phyloP scores from a whole-genome alignment of 495 filamentous ascomycete species.

The Hypoxylon subgilvum region DNA sequence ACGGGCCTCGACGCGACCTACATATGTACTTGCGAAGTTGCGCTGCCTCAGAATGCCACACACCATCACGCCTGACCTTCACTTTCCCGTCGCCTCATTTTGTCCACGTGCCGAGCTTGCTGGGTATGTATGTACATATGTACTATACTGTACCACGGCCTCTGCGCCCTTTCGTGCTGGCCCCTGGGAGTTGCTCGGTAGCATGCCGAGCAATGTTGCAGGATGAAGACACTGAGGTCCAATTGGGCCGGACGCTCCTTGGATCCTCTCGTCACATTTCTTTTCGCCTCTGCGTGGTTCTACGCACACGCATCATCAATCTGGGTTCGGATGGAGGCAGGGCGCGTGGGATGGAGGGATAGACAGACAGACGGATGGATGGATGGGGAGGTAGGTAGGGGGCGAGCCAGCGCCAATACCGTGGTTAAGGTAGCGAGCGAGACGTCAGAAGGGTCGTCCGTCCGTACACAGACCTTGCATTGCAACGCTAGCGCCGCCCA shows the following conservation, averaged over 20 bases:
- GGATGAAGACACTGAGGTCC: background rate
- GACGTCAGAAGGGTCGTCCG: conserved; percentile 16
- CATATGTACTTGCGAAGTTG: background rate
- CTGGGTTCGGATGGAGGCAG: background rate
- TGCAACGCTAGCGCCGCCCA: conserved; percentile 20
- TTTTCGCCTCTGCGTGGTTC: conserved; percentile 8
- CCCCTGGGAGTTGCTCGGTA: conserved; percentile 16
- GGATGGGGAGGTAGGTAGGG: background rate
- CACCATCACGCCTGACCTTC: background rate
- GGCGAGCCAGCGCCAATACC: conserved; percentile 19
- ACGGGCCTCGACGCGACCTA: conserved; percentile 15
- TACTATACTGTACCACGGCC: too few relatives aligned
- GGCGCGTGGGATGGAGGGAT: conserved; percentile 1
- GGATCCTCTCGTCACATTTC: conserved; percentile 17
- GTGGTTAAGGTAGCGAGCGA: conserved; percentile 31
- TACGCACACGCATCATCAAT: conserved; percentile 18
- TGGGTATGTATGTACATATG: too few relatives aligned
- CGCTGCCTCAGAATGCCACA: too few relatives aligned
- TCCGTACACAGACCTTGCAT: conserved; percentile 3
- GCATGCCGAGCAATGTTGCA: conserved; percentile 3
- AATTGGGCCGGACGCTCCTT: conserved; percentile 10
- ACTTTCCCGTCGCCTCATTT: conserved; percentile 11
- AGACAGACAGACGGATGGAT: background rate
- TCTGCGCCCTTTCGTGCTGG: background rate
- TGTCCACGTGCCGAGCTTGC: conserved; percentile 24